Conservation (phyloP, 1,139 yeast species). For the Suhomyces maxii region DNA sequence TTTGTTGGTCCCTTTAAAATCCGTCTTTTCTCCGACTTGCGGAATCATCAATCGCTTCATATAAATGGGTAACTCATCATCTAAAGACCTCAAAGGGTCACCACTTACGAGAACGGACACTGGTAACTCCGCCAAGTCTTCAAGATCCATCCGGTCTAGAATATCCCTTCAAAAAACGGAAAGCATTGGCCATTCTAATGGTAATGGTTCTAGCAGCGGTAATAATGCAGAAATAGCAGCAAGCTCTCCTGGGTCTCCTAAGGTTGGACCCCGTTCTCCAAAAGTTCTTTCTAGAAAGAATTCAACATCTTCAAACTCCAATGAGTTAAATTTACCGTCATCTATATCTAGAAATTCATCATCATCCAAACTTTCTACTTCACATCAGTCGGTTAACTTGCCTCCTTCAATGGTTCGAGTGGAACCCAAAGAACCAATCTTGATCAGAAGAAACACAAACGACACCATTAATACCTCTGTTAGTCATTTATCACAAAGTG, state of each 20-base stretch:
- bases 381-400: conserved; percentile 24
- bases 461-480: conserved; percentile 18
- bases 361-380: conserved; percentile 11
- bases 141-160: conserved; percentile 49
- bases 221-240: not conserved
- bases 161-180: conserved; percentile 39
- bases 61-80: conserved; percentile 47
- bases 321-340: conserved; percentile 9
- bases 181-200: conserved; percentile 22
- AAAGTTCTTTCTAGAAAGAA: conserved; percentile 40
- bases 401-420: conserved; percentile 73
- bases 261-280: conserved; percentile 33
- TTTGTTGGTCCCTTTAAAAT: too few species aligned
- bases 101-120: conserved; percentile 58
- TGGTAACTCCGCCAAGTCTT: conserved; percentile 49
- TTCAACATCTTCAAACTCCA: conserved; percentile 20
- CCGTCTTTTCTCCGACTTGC: not conserved
- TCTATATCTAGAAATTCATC: conserved; percentile 14
- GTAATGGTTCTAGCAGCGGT: too few species aligned
- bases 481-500: conserved; percentile 10
- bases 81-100: conserved; percentile 36
- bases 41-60: not conserved
- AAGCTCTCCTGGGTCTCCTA: conserved; percentile 15
- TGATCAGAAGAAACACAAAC: conserved; percentile 45
- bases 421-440: conserved; percentile 69